phyloP scores from a whole-genome alignment of 2,329 filamentous ascomycete genomes.

The Trichothecium roseum region DNA sequence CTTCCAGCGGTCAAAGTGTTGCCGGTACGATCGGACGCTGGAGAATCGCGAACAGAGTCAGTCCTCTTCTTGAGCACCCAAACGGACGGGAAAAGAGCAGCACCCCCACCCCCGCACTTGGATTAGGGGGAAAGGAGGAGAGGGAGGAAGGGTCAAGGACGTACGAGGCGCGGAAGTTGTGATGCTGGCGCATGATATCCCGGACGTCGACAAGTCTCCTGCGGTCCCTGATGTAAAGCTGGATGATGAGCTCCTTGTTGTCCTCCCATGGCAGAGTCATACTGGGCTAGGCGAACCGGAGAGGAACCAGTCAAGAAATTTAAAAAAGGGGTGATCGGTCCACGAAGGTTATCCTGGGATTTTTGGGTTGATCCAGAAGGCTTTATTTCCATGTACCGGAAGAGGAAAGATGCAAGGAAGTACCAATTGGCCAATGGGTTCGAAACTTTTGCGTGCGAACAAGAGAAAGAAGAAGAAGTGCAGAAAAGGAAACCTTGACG shows the following conservation, averaged over 20 bases:
- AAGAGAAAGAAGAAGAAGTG: no score
- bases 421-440: no score
- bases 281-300: constrained; percentile 8
- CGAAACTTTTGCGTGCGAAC: no score
- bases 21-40: constrained; percentile 35
- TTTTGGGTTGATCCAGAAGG: no score
- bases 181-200: constrained; percentile 24
- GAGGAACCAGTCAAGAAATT: constrained; percentile 1
- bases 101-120: no score
- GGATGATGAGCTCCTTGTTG: constrained; percentile 22
- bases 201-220: constrained; percentile 29
- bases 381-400: no score
- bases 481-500: no score
- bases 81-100: neutral
- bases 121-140: constrained; percentile 1
- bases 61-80: neutral
- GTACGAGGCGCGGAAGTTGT: constrained; percentile 32
- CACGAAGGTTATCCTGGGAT: no score
- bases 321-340: neutral
- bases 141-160: constrained; percentile 8
- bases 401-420: no score
- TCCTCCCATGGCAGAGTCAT: constrained; percentile 36
- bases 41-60: neutral
- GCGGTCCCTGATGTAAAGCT: constrained; percentile 28
- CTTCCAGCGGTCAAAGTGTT: constrained; percentile 34